Base-by-base conservation (phyloP, 805 yeast genomes). In the Ogataea polymorpha region DNA sequence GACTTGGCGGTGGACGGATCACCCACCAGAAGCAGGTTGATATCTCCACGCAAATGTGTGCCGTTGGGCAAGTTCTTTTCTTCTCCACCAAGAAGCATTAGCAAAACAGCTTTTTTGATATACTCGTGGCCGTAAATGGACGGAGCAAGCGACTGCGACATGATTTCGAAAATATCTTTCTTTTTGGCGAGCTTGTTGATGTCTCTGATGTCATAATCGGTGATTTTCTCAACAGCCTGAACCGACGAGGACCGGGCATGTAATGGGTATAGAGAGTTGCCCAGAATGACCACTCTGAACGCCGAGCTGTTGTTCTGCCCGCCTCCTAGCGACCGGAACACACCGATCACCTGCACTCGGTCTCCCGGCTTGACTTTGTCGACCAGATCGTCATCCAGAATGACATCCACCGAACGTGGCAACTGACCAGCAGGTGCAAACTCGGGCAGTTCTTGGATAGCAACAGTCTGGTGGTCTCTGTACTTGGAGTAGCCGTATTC, bases 1-100 rank as follows among this genome's bases (percentile, higher is more conserved):
- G 97, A 90, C 64, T 93, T 93, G 18, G 99, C 98, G 13, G 99
- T 93, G 7, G 97, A 88, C 11, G 99, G 99, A 63, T 93, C 99
- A 67, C 99, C 99, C 28, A 93, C 97, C 95, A 93, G 86, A 38
- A 93, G 71, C 41, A 93, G 73, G 60, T 93, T 93, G 61, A 93
- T 91, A 67, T 93, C 99, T 70, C 99, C 99, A 73, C 99, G 84
- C 57, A 93, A 79, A 66, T 93, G 98, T 4, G 97, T 84, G 7
- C 99, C 99, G 56, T 91, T 91, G 32, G 81, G 91, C 54, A 93
- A 71, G 63, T 91, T 91, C 66, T 91, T 91, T 56, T 93, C 97
- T 27, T 82, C 81, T 60, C 99, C 99, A 38, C 98, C 97, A 42
- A 93, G 68, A 41, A 93, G 69, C 95, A 89, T 86, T 43, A 93